Percentiles rank a stretch among this genome's conserved stretches.
Conservation (phyloP, 768 basidiomycete genomes). For the Trametes maxima region DNA sequence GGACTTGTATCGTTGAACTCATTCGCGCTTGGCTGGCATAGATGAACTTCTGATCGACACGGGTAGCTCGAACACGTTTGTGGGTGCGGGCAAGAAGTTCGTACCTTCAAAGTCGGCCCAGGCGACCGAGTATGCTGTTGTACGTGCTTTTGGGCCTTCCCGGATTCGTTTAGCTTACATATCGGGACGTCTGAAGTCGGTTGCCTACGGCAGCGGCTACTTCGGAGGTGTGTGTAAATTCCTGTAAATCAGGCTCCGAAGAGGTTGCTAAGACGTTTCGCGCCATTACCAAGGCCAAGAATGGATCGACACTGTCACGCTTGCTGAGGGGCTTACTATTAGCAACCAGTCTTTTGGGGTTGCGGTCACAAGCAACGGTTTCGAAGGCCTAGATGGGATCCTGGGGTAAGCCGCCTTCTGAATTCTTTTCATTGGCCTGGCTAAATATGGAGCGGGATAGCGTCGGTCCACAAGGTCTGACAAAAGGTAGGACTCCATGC, state of each 20-base stretch:
- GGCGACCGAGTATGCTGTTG: neutral
- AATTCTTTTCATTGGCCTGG: neutral
- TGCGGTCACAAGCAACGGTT: slow-evolving; percentile 40
- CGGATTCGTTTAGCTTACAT: neutral
- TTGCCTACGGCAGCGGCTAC: slow-evolving; percentile 24
- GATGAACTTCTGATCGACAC: slow-evolving; percentile 26
- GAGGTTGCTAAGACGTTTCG: neutral
- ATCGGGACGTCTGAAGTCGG: neutral
- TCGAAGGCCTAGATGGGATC: slow-evolving; percentile 53
- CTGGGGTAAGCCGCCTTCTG: slow-evolving; percentile 36
- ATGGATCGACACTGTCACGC: slow-evolving; percentile 42
- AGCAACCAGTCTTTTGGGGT: slow-evolving; percentile 48
- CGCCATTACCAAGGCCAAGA: slow-evolving; percentile 9
- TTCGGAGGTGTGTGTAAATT: slow-evolving; percentile 9
- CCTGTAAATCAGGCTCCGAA: neutral
- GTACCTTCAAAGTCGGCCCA: neutral
- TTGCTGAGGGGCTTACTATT: slow-evolving; percentile 42
- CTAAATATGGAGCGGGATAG: neutral
- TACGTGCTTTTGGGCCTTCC: slow-evolving; percentile 1
- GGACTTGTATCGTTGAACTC: neutral
- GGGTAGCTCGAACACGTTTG: slow-evolving; percentile 30
- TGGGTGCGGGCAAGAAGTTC: slow-evolving; percentile 20
- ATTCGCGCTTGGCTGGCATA: slow-evolving; percentile 25
- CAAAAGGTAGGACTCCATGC: slow-evolving; percentile 24
- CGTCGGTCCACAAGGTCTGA: slow-evolving; percentile 52